These are phyloP conservation scores for Penicillium nordicum DNA, from an alignment of 2,329 filamentous ascomycete species.

Conservation along the genomic window DNA sequence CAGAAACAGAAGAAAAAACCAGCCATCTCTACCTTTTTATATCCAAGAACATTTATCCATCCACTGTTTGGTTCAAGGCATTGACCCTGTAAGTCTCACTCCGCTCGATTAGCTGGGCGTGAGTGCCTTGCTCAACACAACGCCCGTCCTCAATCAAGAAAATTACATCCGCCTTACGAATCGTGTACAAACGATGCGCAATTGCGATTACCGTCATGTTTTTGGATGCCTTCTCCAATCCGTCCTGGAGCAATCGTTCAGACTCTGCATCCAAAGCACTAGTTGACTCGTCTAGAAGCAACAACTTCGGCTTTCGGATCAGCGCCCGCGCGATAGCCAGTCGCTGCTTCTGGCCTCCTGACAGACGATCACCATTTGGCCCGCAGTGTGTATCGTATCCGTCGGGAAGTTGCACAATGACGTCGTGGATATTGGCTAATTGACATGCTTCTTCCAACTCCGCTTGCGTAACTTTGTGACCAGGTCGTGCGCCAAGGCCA, in stretches of 20 bases:
- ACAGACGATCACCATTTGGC: slow-evolving; percentile 49
- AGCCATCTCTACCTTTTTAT: neutral
- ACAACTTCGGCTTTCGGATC: slow-evolving; percentile 50
- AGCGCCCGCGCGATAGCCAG: slow-evolving; percentile 58
- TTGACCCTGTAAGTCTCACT: slow-evolving; percentile 39
- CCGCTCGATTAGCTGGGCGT: slow-evolving; percentile 54
- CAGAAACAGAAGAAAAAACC: too few species aligned
- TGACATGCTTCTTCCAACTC: slow-evolving; percentile 63
- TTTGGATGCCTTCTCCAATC: slow-evolving; percentile 27
- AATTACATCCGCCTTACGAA: slow-evolving; percentile 70
- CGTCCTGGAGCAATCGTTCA: slow-evolving; percentile 46
- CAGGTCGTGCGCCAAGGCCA: slow-evolving; percentile 47
- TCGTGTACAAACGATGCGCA: slow-evolving; percentile 40
- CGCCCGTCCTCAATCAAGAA: slow-evolving; percentile 69
- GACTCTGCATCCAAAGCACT: slow-evolving; percentile 55
- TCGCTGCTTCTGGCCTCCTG: slow-evolving; percentile 56
- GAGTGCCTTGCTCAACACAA: slow-evolving; percentile 60
- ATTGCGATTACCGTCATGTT: slow-evolving; percentile 39
- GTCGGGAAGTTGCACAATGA: slow-evolving; percentile 58
- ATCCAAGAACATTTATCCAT: neutral
- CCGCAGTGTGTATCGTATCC: slow-evolving; percentile 54
- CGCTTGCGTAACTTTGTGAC: slow-evolving; percentile 49
- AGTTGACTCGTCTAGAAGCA: slow-evolving; percentile 59
- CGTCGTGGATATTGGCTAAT: slow-evolving; percentile 67
- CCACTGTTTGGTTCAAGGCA: slow-evolving; percentile 33